phyloP scores from a whole-genome alignment of 306 rosid genomes.

The Cucumis cinereus region DNA sequence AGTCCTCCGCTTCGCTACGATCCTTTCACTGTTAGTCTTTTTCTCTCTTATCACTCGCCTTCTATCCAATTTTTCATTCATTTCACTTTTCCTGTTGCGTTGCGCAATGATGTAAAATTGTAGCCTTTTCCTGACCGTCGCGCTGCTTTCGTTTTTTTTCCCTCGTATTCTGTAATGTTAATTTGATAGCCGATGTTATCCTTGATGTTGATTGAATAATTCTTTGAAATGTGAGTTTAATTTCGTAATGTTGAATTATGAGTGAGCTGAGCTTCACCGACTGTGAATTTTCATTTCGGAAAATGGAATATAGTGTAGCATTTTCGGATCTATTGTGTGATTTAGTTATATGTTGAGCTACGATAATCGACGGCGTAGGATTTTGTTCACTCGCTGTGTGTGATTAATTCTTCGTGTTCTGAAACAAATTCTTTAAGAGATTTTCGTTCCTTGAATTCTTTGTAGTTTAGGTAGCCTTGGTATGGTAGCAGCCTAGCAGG shows the following conservation, averaged over 20 bases:
- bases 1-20: conserved; percentile 53
- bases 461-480: not conserved
- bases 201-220: not conserved
- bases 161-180: not conserved
- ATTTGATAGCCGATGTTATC: not conserved
- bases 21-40: conserved; percentile 52
- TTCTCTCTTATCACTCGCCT: conserved; percentile 15
- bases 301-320: not conserved
- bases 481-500: not conserved
- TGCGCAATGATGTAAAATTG: not conserved
- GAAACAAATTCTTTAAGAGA: not conserved
- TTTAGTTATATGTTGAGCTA: not conserved
- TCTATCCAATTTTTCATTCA: not conserved
- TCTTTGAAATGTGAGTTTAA: not conserved
- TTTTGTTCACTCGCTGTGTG: not conserved
- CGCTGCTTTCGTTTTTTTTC: not conserved
- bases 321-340: conserved; percentile 3
- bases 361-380: not conserved
- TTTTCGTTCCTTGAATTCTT: not conserved
- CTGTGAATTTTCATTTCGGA: not conserved
- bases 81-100: not conserved
- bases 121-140: not conserved
- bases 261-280: not conserved
- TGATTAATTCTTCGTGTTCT: not conserved
- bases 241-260: not conserved